Percentiles rank a stretch among this genome's conserved stretches.
These are phyloP conservation scores for Epichloe uncinata DNA, from an alignment of 2,329 filamentous ascomycete genomes.

Conservation along the genomic window DNA sequence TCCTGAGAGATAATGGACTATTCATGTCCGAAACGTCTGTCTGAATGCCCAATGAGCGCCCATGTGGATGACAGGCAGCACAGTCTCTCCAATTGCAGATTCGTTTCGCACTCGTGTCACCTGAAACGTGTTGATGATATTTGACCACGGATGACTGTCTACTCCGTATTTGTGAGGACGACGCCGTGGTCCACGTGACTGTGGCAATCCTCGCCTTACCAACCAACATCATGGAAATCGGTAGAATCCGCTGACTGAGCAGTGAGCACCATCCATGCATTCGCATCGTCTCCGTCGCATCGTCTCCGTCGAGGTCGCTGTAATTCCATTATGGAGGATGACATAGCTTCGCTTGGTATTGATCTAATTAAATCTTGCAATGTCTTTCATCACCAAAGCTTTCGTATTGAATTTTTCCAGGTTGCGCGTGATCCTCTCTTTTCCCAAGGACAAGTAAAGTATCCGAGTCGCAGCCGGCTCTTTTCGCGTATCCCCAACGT, in stretches of 20 bases:
- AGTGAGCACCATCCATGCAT: background rate
- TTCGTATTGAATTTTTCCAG: background rate
- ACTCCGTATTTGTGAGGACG: no score
- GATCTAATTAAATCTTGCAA: background rate
- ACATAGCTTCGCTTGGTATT: background rate
- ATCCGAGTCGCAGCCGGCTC: no score
- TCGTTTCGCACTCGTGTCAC: background rate
- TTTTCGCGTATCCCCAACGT: background rate
- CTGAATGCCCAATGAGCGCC: background rate
- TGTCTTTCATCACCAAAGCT: background rate
- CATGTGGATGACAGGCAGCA: background rate
- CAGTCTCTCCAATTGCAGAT: no score
- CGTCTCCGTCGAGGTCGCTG: background rate
- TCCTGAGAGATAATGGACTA: background rate
- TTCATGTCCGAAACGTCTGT: background rate
- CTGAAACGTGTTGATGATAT: no score
- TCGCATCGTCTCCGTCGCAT: no score
- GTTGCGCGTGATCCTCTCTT: background rate
- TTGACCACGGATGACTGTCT: no score
- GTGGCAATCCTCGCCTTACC: background rate
- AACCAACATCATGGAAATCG: constrained; percentile 6
- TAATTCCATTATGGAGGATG: background rate
- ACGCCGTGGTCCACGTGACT: constrained; percentile 4
- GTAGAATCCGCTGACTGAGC: constrained; percentile 11
- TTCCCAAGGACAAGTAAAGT: background rate